Evolutionary conservation across 2,329 filamentous ascomycete genomes (phyloP).

Genomic region (Trichophyton schoenleinii): DNA sequence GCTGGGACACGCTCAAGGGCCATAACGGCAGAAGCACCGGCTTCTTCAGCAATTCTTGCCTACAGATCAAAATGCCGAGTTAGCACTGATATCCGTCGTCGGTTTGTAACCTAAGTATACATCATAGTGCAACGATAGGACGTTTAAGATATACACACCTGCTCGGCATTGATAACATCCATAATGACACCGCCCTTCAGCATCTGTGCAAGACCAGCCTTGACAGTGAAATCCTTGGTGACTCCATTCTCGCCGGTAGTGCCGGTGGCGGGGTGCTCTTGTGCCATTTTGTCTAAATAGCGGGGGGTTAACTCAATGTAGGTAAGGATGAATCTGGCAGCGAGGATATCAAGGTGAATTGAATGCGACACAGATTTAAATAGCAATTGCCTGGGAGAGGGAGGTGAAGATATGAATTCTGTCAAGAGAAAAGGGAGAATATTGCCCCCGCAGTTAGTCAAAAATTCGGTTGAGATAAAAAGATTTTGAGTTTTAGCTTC

Average conservation of each 20-base stretch:
- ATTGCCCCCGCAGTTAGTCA: slow-evolving; percentile 1
- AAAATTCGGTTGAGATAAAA: slow-evolving; percentile 4
- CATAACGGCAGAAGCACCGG: slow-evolving; percentile 94
- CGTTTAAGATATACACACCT: slow-evolving; percentile 34
- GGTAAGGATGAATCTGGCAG: background rate
- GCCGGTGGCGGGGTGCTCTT: slow-evolving; percentile 20
- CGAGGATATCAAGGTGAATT: background rate
- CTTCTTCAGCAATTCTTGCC: slow-evolving; percentile 93
- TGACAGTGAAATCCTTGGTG: slow-evolving; percentile 63
- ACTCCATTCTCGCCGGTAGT: slow-evolving; percentile 34
- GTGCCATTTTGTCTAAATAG: slow-evolving; percentile 22
- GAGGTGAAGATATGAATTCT: background rate
- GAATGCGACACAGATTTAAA: background rate
- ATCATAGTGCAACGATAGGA: background rate
- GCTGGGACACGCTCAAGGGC: slow-evolving; percentile 93
- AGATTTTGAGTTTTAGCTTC: background rate
- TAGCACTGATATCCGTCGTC: background rate
- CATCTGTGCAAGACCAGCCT: slow-evolving; percentile 93
- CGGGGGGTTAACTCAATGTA: background rate
- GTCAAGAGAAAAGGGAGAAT: background rate
- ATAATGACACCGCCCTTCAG: slow-evolving; percentile 98
- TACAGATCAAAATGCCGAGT: slow-evolving; percentile 26
- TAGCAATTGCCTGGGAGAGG: background rate
- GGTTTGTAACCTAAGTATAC: background rate
- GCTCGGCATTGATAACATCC: slow-evolving; percentile 90